Base-by-base conservation (phyloP, 148 eudicot genomes). In the Gaultheria prostrata region DNA sequence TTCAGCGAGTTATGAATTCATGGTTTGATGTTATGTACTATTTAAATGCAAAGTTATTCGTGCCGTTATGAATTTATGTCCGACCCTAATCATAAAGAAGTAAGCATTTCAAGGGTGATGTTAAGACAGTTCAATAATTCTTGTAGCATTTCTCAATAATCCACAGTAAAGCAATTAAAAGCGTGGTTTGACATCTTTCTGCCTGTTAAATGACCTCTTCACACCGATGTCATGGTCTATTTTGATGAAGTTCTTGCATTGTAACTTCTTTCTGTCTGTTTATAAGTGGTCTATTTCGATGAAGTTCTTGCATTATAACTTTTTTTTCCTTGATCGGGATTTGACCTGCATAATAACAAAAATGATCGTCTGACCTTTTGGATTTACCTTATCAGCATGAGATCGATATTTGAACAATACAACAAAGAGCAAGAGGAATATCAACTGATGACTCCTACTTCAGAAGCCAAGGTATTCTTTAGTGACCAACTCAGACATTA, bases 401-500 rank as follows among this genome's bases (percentile, higher is more conserved):
- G 72, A 28, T 67, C 72, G 14, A 67, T 67, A 67, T 28, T 67
- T 3, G 72, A 67, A 67, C 6, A 18, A 30, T 28, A 67, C 72
- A 67, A 67, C 72, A 67, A 65, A 67, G 72, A 67, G 35, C 35
- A 67, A 13, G 72, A 67, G 72, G 18, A 67, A 2, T 2, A 67
- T 67, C 72, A 67, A 18, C 35, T 67, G 39, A 67, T 71, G 76
- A 71, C 48, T 71, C 76, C 76, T 33, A 71, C 76, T 35, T 15
- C 24, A 71, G 76, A 71, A 71, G 76, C 76, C 76, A 71, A 71
- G 76, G 76, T 71, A 71, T 5, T 33, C 46, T 71, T 71, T 1
- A 17, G 14, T 69, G 32, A 69, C 35, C 72, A 69, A 69, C 43
- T 33, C 76, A 1, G 3, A 3, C 0, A 17, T 71, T 33, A 14